Evolutionary conservation across 2,329 filamentous ascomycete species (phyloP), one percentile per base, ranked within the genome.

Genomic region (Whalleya microplaca): DNA sequence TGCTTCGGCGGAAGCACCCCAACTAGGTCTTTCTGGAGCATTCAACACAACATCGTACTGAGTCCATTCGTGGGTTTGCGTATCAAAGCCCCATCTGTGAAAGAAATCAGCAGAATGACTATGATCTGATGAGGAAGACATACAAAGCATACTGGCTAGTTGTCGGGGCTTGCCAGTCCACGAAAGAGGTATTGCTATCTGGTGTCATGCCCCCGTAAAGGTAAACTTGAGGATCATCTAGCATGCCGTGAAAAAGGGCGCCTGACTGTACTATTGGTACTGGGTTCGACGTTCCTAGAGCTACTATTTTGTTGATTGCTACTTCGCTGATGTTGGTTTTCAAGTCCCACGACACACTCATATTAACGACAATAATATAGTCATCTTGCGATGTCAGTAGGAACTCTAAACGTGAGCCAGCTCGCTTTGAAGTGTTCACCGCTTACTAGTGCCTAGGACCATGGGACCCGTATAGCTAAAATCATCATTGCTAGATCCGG

Each of bases 31-130:
- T 23, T 48, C 19, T 40, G 54, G 40, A n/a, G 41, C 54, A n/a
- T 37, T 21, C 16, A 48, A 19, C 21, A 45, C 14, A 14, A 56
- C 41, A 41, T 56, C 54, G 21, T 56, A 56, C 29, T 48, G 49
- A 29, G 49, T 56, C 54, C 54, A 56, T 16, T n/a, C 41, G 32
- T 56, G 40, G 10, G 29, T 40, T 9, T 56, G 29, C n/a, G 54
- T 49, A 42, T 56, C 41, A 27, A 52, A 48, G 8, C 54, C 54
- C 54, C 54, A 56, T 53, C 54, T 56, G 19, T n/a, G 27, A 29
- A 43, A 16, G 41, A 18, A 12, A n/a, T 18, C 18, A 21, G 16
- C 43, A 9, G 8, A 20, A 21, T 45, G 9, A 16, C 6, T 19
- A 21, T 18, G 27, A 5, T 12, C 5, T 29, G 6, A 12, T 6